These are phyloP conservation scores for Eremothecium sinecaudum DNA, from an alignment of 1,139 yeast species.

Conservation along the genomic window DNA sequence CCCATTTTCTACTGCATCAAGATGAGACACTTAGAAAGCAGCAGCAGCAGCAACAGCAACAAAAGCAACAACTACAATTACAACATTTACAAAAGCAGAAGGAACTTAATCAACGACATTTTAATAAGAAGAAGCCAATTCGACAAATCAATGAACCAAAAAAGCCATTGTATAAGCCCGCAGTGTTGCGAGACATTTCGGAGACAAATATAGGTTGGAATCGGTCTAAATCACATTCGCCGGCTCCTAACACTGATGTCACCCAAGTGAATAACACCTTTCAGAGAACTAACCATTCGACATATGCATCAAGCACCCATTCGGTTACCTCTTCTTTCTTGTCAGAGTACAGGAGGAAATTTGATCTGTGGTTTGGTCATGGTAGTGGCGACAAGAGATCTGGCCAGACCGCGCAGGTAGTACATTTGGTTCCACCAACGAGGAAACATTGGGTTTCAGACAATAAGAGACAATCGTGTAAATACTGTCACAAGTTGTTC, in stretches of 20 bases:
- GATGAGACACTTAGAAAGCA: not conserved
- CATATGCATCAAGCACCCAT: conserved; percentile 9
- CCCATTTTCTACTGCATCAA: not conserved
- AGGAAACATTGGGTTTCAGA: conserved; percentile 76
- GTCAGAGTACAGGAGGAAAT: conserved; percentile 10
- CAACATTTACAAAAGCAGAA: conserved; percentile 6
- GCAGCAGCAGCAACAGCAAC: not conserved
- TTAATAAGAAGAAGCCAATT: conserved; percentile 15
- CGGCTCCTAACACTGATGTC: conserved; percentile 5
- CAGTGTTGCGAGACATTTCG: conserved; percentile 59
- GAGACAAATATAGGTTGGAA: conserved; percentile 35
- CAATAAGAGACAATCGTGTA: conserved; percentile 51
- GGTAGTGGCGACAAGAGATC: conserved; percentile 5
- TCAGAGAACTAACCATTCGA: conserved; percentile 2
- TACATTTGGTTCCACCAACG: conserved; percentile 38
- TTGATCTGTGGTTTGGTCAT: conserved; percentile 5
- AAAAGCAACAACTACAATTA: not conserved
- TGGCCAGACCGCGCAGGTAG: not conserved
- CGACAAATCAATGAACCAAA: conserved; percentile 63
- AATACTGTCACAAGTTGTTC: conserved; percentile 57
- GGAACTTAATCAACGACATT: conserved; percentile 37
- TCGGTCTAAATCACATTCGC: conserved; percentile 20
- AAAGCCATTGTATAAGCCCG: conserved; percentile 83
- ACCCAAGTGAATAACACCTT: not conserved
- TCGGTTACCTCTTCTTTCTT: conserved; percentile 12